Evolutionary conservation across 2,329 filamentous ascomycete genomes (phyloP).

Genomic region (Ceratocystiopsis minuta): DNA sequence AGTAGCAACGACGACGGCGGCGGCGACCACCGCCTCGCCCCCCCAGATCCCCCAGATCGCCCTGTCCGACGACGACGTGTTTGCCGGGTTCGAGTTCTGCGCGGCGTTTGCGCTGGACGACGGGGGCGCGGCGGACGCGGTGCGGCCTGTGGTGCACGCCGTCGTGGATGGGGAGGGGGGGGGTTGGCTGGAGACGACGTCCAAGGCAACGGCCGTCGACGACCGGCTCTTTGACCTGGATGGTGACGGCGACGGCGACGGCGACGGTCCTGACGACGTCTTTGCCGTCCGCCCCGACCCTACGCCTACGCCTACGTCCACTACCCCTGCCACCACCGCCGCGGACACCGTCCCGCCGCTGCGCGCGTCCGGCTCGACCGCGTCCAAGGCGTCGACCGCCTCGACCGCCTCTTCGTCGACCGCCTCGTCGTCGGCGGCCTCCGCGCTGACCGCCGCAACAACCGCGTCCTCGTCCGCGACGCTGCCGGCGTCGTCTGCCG

Average conservation of each 20-base stretch:
- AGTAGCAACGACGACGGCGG: too few relatives aligned
- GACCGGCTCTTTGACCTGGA: slow-evolving; percentile 28
- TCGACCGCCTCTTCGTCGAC: slow-evolving; percentile 7
- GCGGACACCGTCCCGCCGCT: too few relatives aligned
- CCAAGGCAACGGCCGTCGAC: slow-evolving; percentile 29
- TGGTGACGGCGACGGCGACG: slow-evolving; percentile 21
- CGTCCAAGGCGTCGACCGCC: too few relatives aligned
- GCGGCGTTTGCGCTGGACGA: too few relatives aligned
- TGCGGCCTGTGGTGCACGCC: too few relatives aligned
- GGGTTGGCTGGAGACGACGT: slow-evolving; percentile 22
- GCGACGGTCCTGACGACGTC: slow-evolving; percentile 12
- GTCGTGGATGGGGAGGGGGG: too few relatives aligned
- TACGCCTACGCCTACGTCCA: slow-evolving; percentile 16
- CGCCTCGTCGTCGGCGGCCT: slow-evolving; percentile 13
- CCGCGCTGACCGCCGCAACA: not conserved
- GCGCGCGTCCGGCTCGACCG: too few relatives aligned
- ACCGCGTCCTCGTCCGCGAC: slow-evolving; percentile 7
- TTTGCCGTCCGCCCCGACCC: slow-evolving; percentile 16
- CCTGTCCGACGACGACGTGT: slow-evolving; percentile 5
- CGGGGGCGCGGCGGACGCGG: too few relatives aligned
- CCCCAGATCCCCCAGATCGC: slow-evolving; percentile 4
- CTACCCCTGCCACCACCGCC: too few relatives aligned
- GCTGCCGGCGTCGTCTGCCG: too few relatives aligned
- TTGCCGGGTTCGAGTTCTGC: slow-evolving; percentile 15
- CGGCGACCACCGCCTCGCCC: too few relatives aligned